These are phyloP conservation scores for Hemileia vastatrix DNA, from an alignment of 1,284 basidiomycete genomes.

Conservation along the genomic window DNA sequence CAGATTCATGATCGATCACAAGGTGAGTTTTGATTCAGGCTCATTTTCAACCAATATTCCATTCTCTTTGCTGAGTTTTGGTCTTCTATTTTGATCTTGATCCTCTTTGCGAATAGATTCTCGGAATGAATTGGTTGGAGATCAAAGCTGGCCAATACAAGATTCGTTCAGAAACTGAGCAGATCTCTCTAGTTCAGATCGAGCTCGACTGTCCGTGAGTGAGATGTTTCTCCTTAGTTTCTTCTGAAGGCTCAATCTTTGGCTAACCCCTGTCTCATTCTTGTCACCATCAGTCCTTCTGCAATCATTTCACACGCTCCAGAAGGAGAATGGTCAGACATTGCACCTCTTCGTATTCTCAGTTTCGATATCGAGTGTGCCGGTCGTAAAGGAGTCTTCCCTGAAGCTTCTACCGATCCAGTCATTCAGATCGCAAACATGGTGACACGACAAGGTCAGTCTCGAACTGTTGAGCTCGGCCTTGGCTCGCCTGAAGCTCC, in stretches of 20 bases:
- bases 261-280: background rate
- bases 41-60: too few species aligned
- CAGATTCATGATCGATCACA: slow-evolving; percentile 43
- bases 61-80: background rate
- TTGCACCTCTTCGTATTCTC: slow-evolving; percentile 41
- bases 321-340: slow-evolving; percentile 40
- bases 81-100: background rate
- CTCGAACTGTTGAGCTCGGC: too few species aligned
- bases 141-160: slow-evolving; percentile 36
- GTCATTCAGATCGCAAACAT: slow-evolving; percentile 45
- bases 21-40: too few species aligned
- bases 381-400: slow-evolving; percentile 43
- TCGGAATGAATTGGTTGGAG: slow-evolving; percentile 44
- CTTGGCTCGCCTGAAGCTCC: background rate
- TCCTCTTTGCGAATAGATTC: slow-evolving; percentile 29
- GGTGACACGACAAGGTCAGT: slow-evolving; percentile 42
- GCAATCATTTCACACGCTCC: slow-evolving; percentile 37
- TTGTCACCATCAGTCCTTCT: slow-evolving; percentile 24
- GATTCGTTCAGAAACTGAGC: slow-evolving; percentile 29
- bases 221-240: background rate
- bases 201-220: slow-evolving; percentile 35
- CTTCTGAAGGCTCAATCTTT: background rate
- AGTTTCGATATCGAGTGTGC: slow-evolving; percentile 45
- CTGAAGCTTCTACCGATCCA: slow-evolving; percentile 38
- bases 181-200: slow-evolving; percentile 39